phyloP scores from a whole-genome alignment of 495 filamentous ascomycete species.

The Hyaloscypha variabilis region DNA sequence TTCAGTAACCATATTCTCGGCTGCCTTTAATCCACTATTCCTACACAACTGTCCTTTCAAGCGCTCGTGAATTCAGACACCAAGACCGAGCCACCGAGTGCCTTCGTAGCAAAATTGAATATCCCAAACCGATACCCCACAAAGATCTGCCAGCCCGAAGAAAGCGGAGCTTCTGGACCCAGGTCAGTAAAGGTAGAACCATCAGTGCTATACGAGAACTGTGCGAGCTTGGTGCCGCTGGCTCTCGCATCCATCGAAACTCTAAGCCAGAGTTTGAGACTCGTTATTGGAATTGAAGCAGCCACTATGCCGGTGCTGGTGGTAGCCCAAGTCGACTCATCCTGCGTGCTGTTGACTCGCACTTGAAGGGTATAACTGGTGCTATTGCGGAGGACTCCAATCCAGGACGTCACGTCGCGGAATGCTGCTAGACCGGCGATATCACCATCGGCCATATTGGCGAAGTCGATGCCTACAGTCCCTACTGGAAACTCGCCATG shows the following conservation, averaged over 20 bases:
- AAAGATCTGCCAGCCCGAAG: conserved; percentile 52
- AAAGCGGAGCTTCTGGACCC: conserved; percentile 44
- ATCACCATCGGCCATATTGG: conserved; percentile 52
- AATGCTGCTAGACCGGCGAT: conserved; percentile 52
- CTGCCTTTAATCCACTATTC: too few relatives aligned
- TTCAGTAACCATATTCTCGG: too few relatives aligned
- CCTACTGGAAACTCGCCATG: conserved; percentile 45
- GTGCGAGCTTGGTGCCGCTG: conserved; percentile 33
- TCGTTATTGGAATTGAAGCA: neutral
- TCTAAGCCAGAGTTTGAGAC: conserved; percentile 17
- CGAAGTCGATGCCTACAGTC: conserved; percentile 49
- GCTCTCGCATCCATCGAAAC: conserved; percentile 23
- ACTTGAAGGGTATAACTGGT: conserved; percentile 27
- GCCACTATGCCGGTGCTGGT: conserved; percentile 23
- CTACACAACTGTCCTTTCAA: too few relatives aligned
- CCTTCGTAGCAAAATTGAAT: conserved; percentile 59
- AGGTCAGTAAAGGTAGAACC: conserved; percentile 45
- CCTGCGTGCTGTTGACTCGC: conserved; percentile 29
- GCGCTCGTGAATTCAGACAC: too few relatives aligned
- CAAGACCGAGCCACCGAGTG: too few relatives aligned
- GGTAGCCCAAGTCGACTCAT: conserved; percentile 28
- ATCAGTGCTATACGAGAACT: conserved; percentile 56
- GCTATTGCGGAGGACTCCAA: conserved; percentile 46
- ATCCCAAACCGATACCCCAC: conserved; percentile 59
- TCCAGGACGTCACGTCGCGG: conserved; percentile 53